Conservation (phyloP, 805 yeast species). For the Suhomyces sp. region DNA sequence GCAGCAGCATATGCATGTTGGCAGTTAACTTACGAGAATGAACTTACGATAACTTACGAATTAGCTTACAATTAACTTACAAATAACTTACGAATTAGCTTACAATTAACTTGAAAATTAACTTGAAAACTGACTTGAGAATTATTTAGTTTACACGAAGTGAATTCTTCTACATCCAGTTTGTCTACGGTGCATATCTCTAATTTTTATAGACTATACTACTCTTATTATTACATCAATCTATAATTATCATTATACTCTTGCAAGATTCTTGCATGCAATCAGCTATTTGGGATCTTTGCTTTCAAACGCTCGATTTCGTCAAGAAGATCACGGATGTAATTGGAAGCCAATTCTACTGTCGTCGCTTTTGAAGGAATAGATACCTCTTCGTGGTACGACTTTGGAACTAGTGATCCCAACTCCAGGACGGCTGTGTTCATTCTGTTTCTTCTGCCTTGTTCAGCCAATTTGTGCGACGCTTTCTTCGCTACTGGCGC, state of each 20-base stretch:
- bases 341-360: constrained; percentile 80
- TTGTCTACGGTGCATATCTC: neutral
- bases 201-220: neutral
- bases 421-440: constrained; percentile 81
- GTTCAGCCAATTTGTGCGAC: constrained; percentile 90
- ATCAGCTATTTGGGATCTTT: neutral
- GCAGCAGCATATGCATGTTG: too few relatives aligned
- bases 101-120: too few relatives aligned
- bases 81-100: too few relatives aligned
- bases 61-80: too few relatives aligned
- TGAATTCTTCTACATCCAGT: too few relatives aligned
- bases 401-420: constrained; percentile 62
- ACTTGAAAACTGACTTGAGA: too few relatives aligned
- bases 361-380: constrained; percentile 93
- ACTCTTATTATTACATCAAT: neutral
- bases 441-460: constrained; percentile 91
- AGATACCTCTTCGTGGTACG: constrained; percentile 50
- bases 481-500: constrained; percentile 57
- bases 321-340: constrained; percentile 45
- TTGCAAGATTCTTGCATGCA: neutral
- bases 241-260: neutral
- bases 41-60: too few relatives aligned
- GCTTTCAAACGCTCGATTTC: constrained; percentile 25
- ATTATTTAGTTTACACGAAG: too few relatives aligned
- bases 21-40: too few relatives aligned